phyloP scores from a whole-genome alignment of 805 yeast genomes.

The Candida silvatica region DNA sequence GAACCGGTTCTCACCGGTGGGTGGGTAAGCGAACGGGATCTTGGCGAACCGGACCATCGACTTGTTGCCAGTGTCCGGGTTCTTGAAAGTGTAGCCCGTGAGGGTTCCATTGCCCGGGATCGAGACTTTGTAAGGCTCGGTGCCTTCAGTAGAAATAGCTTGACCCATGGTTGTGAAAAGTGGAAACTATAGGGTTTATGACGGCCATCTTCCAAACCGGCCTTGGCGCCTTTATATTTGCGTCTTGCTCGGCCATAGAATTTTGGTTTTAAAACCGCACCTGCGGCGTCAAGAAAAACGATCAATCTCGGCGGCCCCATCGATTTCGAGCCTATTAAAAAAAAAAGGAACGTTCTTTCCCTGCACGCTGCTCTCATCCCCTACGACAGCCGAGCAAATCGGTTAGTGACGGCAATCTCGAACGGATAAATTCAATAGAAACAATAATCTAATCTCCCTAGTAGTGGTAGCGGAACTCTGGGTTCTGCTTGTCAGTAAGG shows the following conservation, averaged over 20 bases:
- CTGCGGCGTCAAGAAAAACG: too few relatives aligned
- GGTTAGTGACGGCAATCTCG: neutral
- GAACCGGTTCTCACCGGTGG: conserved; percentile 24
- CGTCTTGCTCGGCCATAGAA: neutral
- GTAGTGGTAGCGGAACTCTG: conserved; percentile 9
- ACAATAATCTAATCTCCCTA: too few relatives aligned
- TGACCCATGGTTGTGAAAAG: conserved; percentile 5
- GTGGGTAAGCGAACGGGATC: neutral
- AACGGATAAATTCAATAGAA: too few relatives aligned
- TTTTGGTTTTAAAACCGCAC: neutral
- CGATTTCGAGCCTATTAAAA: too few relatives aligned
- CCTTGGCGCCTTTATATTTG: neutral
- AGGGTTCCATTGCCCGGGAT: conserved; percentile 22
- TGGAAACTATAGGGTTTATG: neutral
- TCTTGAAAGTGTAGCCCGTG: conserved; percentile 18
- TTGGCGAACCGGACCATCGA: neutral
- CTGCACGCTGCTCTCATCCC: neutral
- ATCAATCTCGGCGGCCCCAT: too few relatives aligned
- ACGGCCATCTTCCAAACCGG: too few relatives aligned
- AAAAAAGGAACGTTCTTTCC: too few relatives aligned
- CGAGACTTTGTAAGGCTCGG: conserved; percentile 9
- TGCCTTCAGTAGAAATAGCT: conserved; percentile 13
- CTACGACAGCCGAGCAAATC: neutral
- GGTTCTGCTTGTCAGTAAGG: conserved; percentile 14
- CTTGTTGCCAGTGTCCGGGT: neutral